Percentiles rank a stretch among this genome's conserved stretches.
Evolutionary conservation across 768 basidiomycete species (phyloP).

Genomic region (Crassisporium funariophilum): DNA sequence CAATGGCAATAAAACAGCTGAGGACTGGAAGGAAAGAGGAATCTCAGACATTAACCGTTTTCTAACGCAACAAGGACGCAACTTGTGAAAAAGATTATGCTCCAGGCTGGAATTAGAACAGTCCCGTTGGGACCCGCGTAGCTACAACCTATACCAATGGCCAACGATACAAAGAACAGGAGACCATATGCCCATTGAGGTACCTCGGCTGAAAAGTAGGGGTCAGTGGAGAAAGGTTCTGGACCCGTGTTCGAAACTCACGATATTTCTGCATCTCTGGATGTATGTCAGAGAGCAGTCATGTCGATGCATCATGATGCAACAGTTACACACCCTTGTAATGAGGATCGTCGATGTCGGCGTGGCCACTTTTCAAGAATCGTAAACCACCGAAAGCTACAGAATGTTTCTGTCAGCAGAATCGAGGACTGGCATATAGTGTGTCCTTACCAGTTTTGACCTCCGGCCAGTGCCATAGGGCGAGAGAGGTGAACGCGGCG

Average conservation of each 20-base stretch:
- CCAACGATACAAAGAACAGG: slow-evolving; percentile 48
- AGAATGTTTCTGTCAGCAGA: background rate
- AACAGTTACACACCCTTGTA: slow-evolving; percentile 36
- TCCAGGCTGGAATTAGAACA: slow-evolving; percentile 57
- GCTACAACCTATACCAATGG: slow-evolving; percentile 49
- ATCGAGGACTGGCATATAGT: background rate
- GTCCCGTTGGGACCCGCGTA: slow-evolving; percentile 36
- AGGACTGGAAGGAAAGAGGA: slow-evolving; percentile 17
- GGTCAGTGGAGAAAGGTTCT: background rate
- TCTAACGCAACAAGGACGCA: background rate
- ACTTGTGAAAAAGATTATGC: slow-evolving; percentile 52
- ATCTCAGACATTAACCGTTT: background rate
- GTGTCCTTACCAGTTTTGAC: slow-evolving; percentile 36
- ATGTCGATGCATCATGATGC: background rate
- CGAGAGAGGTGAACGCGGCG: slow-evolving; percentile 48
- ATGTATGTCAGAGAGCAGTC: background rate
- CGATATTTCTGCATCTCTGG: slow-evolving; percentile 52
- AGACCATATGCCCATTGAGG: slow-evolving; percentile 54
- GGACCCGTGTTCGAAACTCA: slow-evolving; percentile 10
- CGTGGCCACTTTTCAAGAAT: slow-evolving; percentile 37
- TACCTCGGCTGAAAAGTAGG: slow-evolving; percentile 36
- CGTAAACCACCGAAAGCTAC: slow-evolving; percentile 44
- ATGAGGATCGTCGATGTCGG: slow-evolving; percentile 52
- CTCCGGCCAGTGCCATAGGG: slow-evolving; percentile 56
- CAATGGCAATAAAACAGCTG: slow-evolving; percentile 37